Evolutionary conservation across 345 rosid genomes (phyloP).

Genomic region (Citrus sp.): DNA sequence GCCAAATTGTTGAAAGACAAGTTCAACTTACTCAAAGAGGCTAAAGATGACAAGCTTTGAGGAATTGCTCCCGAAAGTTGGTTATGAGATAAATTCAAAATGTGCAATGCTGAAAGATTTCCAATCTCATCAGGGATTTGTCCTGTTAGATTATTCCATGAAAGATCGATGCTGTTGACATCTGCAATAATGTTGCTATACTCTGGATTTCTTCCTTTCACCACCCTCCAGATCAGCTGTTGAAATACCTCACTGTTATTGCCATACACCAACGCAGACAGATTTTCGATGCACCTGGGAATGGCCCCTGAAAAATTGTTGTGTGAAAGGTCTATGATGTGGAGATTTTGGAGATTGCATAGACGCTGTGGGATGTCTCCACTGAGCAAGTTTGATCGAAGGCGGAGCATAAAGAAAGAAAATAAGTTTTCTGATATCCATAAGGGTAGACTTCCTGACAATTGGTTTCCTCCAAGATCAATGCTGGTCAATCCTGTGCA

Average conservation of each 20-base stretch:
- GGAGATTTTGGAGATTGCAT: conserved; percentile 39
- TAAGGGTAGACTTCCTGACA: conserved; percentile 38
- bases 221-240: conserved; percentile 26
- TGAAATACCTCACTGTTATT: conserved; percentile 28
- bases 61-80: conserved; percentile 46
- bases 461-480: conserved; percentile 50
- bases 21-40: conserved; percentile 32
- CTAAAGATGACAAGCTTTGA: conserved; percentile 30
- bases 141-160: conserved; percentile 40
- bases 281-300: conserved; percentile 41
- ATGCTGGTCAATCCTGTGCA: conserved; percentile 42
- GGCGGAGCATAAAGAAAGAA: conserved; percentile 40
- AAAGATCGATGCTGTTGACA: conserved; percentile 33
- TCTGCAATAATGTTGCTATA: conserved; percentile 10
- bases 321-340: conserved; percentile 44
- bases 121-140: conserved; percentile 29
- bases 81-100: conserved; percentile 44
- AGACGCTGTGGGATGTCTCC: conserved; percentile 32
- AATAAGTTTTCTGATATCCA: conserved; percentile 29
- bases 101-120: conserved; percentile 25
- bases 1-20: conserved; percentile 47
- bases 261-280: conserved; percentile 31
- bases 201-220: conserved; percentile 32
- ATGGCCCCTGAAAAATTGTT: conserved; percentile 41
- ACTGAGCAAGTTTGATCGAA: conserved; percentile 29